Evolutionary conservation across 208 protist species (phyloP).

Genomic region (Leishmania amazonensis): DNA sequence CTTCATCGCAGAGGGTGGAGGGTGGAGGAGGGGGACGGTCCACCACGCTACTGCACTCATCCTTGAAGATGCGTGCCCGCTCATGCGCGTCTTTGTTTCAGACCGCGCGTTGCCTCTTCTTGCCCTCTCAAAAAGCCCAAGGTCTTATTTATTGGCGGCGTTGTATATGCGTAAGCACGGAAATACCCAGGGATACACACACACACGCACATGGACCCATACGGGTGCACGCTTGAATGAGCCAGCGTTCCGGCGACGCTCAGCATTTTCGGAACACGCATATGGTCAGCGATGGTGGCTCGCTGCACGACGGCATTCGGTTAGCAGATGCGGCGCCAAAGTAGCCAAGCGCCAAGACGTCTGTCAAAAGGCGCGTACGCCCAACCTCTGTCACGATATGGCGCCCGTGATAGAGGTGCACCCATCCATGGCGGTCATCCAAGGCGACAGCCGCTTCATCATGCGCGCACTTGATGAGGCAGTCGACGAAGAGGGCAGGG

Average conservation of each 20-base stretch:
- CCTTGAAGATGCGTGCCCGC: background rate
- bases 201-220: background rate
- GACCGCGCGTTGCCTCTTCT: background rate
- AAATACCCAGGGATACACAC: background rate
- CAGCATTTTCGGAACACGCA: conserved; percentile 40
- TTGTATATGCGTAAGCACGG: background rate
- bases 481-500: conserved; percentile 33
- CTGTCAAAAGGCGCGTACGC: conserved; percentile 15
- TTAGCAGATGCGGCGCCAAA: background rate
- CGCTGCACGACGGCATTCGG: background rate
- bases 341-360: conserved; percentile 21
- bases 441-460: conserved; percentile 35
- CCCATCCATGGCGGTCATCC: conserved; percentile 33
- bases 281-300: conserved; percentile 21
- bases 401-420: conserved; percentile 36
- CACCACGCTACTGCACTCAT: background rate
- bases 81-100: background rate
- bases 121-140: background rate
- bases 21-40: background rate
- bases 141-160: background rate
- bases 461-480: conserved; percentile 32
- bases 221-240: background rate
- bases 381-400: conserved; percentile 21
- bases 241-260: background rate
- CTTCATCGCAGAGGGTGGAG: background rate